Conservation (phyloP, 495 filamentous ascomycete species). For the Clohesyomyces aquaticus region DNA sequence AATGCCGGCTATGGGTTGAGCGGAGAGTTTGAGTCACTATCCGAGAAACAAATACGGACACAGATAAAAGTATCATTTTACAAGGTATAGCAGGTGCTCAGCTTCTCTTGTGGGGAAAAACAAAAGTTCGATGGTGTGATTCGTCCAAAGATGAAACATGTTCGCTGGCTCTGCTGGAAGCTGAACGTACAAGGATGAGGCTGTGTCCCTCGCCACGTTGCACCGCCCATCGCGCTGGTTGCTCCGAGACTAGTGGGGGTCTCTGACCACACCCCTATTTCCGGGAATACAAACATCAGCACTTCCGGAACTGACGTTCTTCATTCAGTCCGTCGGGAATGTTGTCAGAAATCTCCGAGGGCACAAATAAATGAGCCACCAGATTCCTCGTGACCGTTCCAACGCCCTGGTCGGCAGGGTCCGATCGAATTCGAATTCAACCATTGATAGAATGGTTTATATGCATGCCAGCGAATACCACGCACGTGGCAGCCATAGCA, state of each 20-base stretch:
- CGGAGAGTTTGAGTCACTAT: constrained; percentile 46
- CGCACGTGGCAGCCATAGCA: neutral
- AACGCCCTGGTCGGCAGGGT: neutral
- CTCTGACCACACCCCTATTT: neutral
- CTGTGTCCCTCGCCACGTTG: constrained; percentile 13
- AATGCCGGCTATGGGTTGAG: constrained; percentile 47
- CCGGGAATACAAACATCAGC: neutral
- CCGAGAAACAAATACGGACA: constrained; percentile 43
- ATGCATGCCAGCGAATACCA: neutral
- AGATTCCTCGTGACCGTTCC: neutral
- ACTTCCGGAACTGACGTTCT: too few species aligned
- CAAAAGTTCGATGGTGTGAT: constrained; percentile 3
- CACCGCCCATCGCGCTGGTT: constrained; percentile 1
- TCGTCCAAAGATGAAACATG: constrained; percentile 1
- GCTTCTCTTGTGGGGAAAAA: too few species aligned
- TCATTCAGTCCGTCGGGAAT: too few species aligned
- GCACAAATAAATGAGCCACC: neutral
- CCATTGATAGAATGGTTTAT: neutral
- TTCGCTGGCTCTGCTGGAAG: neutral
- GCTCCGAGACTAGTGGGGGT: neutral
- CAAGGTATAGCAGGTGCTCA: too few species aligned
- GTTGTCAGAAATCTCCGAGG: too few species aligned
- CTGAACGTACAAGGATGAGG: constrained; percentile 13
- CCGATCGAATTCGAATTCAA: neutral
- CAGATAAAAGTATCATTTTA: constrained; percentile 51